Percentiles rank a stretch among this genome's conserved stretches.
Evolutionary conservation across 23 red algal species (phyloP).

Genomic region (Gracilaria gracilis): DNA sequence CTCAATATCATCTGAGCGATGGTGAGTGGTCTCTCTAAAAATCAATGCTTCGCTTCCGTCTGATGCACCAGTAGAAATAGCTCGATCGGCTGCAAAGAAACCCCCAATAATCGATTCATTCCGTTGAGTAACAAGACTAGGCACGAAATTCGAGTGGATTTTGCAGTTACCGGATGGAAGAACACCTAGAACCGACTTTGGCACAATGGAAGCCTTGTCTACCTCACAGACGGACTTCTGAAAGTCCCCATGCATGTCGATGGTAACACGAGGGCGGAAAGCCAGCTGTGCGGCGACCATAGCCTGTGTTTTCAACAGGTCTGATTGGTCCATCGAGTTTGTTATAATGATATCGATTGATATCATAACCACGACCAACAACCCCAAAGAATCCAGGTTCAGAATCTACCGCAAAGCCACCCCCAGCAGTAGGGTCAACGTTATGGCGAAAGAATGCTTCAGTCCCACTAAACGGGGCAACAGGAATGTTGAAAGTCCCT

Average conservation of each 20-base stretch:
- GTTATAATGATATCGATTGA: conserved; percentile 13
- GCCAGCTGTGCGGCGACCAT: background rate
- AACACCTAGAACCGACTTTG: background rate
- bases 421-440: conserved; percentile 7
- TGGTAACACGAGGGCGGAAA: background rate
- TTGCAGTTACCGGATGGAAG: background rate
- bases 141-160: background rate
- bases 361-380: conserved; percentile 26
- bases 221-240: conserved; percentile 24
- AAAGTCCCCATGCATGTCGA: conserved; percentile 25
- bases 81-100: conserved; percentile 9
- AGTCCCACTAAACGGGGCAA: background rate
- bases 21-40: background rate
- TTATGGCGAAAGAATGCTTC: conserved; percentile 25
- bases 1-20: background rate
- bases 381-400: conserved; percentile 19
- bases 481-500: background rate
- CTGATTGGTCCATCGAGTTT: conserved; percentile 18
- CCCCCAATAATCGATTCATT: conserved; percentile 1
- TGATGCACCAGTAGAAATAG: background rate
- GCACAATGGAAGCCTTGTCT: background rate
- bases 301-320: conserved; percentile 24
- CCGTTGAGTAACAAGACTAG: background rate
- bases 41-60: background rate
- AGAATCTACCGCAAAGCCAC: conserved; percentile 10